Percentiles rank a stretch among this genome's conserved stretches.
These are phyloP conservation scores for Geranium incanum DNA, from an alignment of 441 rosid species.

Conservation along the genomic window DNA sequence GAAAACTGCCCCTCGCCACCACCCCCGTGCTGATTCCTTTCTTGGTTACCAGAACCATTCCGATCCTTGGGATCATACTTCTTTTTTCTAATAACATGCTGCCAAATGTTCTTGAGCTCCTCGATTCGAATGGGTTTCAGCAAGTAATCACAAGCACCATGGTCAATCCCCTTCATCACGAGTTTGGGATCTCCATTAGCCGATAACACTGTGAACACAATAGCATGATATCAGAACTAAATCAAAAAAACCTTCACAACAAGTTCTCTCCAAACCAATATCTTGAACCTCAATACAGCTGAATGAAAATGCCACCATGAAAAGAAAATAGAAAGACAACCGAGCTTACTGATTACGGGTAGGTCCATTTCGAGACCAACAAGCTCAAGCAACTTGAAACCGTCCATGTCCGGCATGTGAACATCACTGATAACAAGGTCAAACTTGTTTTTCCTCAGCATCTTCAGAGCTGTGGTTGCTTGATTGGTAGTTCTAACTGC, in stretches of 20 bases:
- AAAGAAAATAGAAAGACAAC: conserved; percentile 16
- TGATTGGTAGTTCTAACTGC: conserved; percentile 83
- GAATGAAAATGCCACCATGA: conserved; percentile 9
- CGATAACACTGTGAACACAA: conserved; percentile 58
- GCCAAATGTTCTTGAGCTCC: conserved; percentile 87
- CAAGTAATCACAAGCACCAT: conserved; percentile 86
- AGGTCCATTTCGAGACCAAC: conserved; percentile 97
- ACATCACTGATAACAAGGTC: conserved; percentile 96
- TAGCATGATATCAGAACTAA: conserved; percentile 1
- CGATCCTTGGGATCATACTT: conserved; percentile 34
- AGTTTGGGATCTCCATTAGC: conserved; percentile 66
- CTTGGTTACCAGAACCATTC: conserved; percentile 33
- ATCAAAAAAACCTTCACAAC: neutral
- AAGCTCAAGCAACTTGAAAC: conserved; percentile 91
- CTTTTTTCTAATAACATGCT: conserved; percentile 80
- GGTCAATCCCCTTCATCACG: conserved; percentile 78
- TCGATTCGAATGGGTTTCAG: conserved; percentile 74
- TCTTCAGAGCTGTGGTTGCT: conserved; percentile 54
- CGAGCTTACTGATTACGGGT: conserved; percentile 68
- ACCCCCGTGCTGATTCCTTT: conserved; percentile 26
- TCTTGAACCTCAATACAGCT: neutral
- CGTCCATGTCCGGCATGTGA: conserved; percentile 96
- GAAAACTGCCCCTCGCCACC: conserved; percentile 24
- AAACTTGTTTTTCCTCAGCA: conserved; percentile 78
- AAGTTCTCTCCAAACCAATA: neutral